Conservation (phyloP, 768 basidiomycete species). For the Rhodosporidiobolus odoratus region DNA sequence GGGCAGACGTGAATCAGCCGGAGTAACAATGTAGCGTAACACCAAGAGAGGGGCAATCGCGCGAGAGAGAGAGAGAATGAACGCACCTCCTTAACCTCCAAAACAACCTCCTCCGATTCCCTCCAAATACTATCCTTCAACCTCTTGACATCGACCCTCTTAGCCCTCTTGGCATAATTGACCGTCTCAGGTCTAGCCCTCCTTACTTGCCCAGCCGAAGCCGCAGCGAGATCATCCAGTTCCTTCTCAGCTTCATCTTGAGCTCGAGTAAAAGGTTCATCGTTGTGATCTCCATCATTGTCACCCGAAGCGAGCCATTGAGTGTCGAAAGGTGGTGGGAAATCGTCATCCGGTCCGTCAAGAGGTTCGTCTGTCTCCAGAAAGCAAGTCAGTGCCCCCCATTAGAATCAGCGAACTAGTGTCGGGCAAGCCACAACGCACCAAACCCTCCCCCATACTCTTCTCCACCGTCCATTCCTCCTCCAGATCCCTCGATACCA, state of each 20-base stretch:
- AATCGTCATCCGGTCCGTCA: constrained; percentile 12
- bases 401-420: too few relatives aligned
- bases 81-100: constrained; percentile 32
- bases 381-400: not conserved
- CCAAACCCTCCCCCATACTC: constrained; percentile 5
- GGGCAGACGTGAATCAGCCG: too few relatives aligned
- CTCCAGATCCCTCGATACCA: not conserved
- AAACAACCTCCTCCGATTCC: constrained; percentile 59
- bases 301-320: constrained; percentile 38
- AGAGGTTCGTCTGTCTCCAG: not conserved
- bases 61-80: not conserved
- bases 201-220: constrained; percentile 63
- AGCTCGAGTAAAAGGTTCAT: constrained; percentile 11
- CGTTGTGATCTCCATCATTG: constrained; percentile 27
- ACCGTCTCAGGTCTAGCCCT: constrained; percentile 81
- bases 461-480: not conserved
- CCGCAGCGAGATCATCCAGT: constrained; percentile 68
- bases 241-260: constrained; percentile 52
- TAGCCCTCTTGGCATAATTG: constrained; percentile 90
- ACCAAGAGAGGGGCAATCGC: not conserved
- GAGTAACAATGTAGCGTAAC: too few relatives aligned
- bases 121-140: constrained; percentile 98
- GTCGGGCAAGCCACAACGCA: not conserved
- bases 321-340: constrained; percentile 27
- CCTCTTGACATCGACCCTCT: constrained; percentile 91